Base-by-base conservation (phyloP, 2,329 filamentous ascomycete genomes). In the Colletotrichum acutatum region DNA sequence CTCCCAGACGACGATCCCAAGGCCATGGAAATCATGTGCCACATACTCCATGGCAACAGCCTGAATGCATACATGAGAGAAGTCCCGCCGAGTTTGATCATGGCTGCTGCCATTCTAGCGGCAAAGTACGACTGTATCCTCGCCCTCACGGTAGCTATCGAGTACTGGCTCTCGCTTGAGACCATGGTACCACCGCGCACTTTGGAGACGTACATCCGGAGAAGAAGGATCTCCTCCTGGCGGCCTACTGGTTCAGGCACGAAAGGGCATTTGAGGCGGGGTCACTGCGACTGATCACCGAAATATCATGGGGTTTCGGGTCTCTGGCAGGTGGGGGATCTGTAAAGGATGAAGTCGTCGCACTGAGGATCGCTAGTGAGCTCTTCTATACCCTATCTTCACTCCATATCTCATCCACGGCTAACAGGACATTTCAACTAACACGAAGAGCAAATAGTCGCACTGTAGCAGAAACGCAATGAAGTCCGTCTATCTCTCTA, bases 101-200 rank as follows among this genome's bases (percentile, higher is more conserved):
- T 69, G 2, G 24, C 0, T 16, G 54, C 64, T 3, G 64, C 69
- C 3, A 1, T 59, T 0, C 9, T 52, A 0, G 65, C 65, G 22
- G 69, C 68, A 24, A 72, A 72, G 42, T 72, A 72, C 1, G 66
- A 64, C 26, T 72, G 69, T n/a, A 16, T 16, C 1, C 37, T 42
- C 3, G 24, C 59, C 14, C 19, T 72, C 52, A 59, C 58, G 12
- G 24, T 54, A 0, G 53, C 58, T 3, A 32, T 49, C 8, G 52
- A 61, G 8, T 8, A 68, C 16, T 72, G 69, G 69, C 14, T 72
- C 2, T 28, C 9, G 4, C 34, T 37, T 2, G 53, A 26, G 34
- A 57, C 30, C 19, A 28, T 69, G 30, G 37, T 5, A 42, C 37
- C 14, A 26, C 53, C 16, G 34, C 46, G 9, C 24, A 19, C 32